Percentiles rank a stretch among this genome's conserved stretches.
Conservation (phyloP, 1,284 basidiomycete species). For the Austroboletus olivaceoglutinosus region DNA sequence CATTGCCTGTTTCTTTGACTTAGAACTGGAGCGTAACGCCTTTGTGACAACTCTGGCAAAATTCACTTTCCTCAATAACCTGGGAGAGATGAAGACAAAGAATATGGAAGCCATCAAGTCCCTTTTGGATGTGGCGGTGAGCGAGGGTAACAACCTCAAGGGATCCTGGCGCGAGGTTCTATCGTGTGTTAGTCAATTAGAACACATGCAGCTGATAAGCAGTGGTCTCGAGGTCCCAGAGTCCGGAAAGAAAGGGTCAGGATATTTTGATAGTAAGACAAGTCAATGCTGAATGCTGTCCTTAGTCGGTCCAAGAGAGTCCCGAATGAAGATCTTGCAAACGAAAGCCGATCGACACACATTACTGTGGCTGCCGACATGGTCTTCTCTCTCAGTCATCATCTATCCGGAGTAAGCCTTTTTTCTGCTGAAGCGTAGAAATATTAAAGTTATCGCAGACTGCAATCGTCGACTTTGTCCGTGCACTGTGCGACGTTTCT, state of each 20-base stretch:
- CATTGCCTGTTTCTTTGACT: slow-evolving; percentile 92
- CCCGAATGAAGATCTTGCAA: slow-evolving; percentile 92
- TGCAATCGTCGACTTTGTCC: slow-evolving; percentile 98
- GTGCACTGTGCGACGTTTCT: slow-evolving; percentile 93
- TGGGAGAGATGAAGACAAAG: slow-evolving; percentile 97
- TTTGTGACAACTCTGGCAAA: slow-evolving; percentile 98
- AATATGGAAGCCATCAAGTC: slow-evolving; percentile 98
- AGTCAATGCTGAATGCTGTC: slow-evolving; percentile 7
- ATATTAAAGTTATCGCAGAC: slow-evolving; percentile 50
- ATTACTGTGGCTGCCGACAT: slow-evolving; percentile 99
- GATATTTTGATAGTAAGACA: slow-evolving; percentile 7
- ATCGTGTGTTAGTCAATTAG: slow-evolving; percentile 93
- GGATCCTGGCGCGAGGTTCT: slow-evolving; percentile 95
- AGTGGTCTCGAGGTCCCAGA: slow-evolving; percentile 85
- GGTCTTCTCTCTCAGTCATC: slow-evolving; percentile 96
- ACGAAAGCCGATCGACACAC: slow-evolving; percentile 95
- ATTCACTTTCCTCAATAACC: slow-evolving; percentile 94
- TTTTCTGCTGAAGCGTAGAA: slow-evolving; percentile 2
- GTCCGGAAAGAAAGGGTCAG: slow-evolving; percentile 74
- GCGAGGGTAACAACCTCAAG: slow-evolving; percentile 92
- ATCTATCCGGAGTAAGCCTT: slow-evolving; percentile 84
- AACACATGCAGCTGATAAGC: slow-evolving; percentile 95
- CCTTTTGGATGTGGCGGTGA: slow-evolving; percentile 88
- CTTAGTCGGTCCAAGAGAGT: slow-evolving; percentile 61
- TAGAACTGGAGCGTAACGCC: slow-evolving; percentile 93